phyloP scores from a whole-genome alignment of 257 asterid genomes.

The Cinchona pubescens region DNA sequence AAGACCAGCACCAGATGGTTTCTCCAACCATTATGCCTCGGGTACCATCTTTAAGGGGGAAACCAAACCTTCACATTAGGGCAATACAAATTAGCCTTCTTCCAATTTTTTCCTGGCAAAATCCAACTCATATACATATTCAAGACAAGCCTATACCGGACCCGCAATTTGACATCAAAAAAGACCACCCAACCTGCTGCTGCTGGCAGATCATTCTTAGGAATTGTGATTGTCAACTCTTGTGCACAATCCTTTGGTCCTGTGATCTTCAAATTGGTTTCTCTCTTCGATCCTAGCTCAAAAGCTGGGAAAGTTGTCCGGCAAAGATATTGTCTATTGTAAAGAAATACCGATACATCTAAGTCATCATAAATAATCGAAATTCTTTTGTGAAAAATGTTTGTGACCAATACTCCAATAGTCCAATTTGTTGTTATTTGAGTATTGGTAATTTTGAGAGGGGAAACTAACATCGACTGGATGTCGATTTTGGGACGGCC shows the following conservation, averaged over 20 bases:
- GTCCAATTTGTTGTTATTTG: background rate
- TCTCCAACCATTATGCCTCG: background rate
- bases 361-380: background rate
- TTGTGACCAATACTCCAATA: background rate
- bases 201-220: too few species aligned
- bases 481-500: too few species aligned
- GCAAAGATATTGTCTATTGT: background rate
- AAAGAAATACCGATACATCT: background rate
- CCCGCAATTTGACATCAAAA: background rate
- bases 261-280: background rate
- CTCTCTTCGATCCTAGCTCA: background rate
- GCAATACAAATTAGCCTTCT: background rate
- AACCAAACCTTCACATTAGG: background rate
- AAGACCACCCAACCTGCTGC: too few species aligned
- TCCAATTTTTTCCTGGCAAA: background rate
- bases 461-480: background rate
- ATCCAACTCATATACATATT: too few species aligned
- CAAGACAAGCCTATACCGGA: background rate
- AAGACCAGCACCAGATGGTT: too few species aligned
- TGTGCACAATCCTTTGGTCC: background rate
- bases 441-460: background rate
- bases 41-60: background rate
- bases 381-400: background rate
- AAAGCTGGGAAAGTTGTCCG: background rate
- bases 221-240: background rate